A percentile compares a stretch with the other conserved stretches of the same genome.
Conservation (phyloP, 768 basidiomycete species). For the Pleurotus eryngii region DNA sequence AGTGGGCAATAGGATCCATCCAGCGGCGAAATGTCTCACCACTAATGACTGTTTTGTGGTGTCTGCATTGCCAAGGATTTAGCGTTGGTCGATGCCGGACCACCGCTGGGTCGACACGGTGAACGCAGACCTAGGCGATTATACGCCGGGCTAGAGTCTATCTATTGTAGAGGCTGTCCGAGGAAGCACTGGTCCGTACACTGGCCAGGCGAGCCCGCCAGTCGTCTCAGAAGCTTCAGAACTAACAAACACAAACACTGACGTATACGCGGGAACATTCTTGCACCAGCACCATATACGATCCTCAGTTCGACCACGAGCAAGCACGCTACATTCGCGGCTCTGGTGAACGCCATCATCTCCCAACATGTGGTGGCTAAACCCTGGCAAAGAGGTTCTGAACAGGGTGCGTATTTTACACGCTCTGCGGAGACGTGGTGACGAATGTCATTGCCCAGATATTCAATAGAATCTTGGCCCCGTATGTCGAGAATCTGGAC, state of each 20-base stretch:
- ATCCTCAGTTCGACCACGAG: too few species aligned
- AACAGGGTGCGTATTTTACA: conserved; percentile 56
- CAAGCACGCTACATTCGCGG: too few species aligned
- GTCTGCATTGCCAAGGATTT: background rate
- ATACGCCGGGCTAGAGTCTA: background rate
- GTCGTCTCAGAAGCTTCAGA: background rate
- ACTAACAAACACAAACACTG: background rate
- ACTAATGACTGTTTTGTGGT: background rate
- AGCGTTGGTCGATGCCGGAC: background rate
- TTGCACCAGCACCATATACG: background rate
- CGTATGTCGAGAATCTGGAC: conserved; percentile 95
- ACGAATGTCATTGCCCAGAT: conserved; percentile 35
- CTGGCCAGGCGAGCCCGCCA: background rate
- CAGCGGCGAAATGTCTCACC: too few species aligned
- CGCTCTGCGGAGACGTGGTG: background rate
- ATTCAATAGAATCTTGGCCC: conserved; percentile 89
- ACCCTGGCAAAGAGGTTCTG: conserved; percentile 82
- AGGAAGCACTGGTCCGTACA: background rate
- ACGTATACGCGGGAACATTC: background rate
- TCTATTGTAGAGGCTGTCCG: background rate
- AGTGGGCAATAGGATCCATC: background rate
- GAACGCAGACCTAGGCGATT: background rate
- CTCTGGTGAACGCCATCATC: background rate
- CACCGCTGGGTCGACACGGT: background rate
- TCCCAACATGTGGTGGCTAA: conserved; percentile 75